Conservation (phyloP, 306 rosid genomes). For the Cicer cuneatum region DNA sequence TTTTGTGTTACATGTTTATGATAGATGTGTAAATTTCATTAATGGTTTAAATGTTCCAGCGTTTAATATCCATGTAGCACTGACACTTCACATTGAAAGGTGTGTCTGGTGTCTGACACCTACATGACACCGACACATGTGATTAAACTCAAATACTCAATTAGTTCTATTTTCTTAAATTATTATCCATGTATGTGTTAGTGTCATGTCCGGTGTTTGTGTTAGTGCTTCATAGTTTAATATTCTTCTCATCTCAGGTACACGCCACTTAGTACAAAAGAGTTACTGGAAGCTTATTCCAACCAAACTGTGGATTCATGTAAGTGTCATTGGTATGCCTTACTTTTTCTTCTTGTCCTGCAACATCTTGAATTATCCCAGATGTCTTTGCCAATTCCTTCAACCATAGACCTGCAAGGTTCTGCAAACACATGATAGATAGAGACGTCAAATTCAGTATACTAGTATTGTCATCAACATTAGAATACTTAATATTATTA, state of each 20-base stretch:
- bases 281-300: slow-evolving; percentile 74
- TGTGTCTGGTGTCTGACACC: too few relatives aligned
- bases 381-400: not conserved
- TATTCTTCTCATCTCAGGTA: slow-evolving; percentile 66
- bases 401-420: not conserved
- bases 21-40: slow-evolving; percentile 22
- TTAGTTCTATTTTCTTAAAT: too few relatives aligned
- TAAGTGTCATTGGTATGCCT: slow-evolving; percentile 51
- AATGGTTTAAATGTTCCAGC: slow-evolving; percentile 21
- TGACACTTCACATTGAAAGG: too few relatives aligned
- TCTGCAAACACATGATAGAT: slow-evolving; percentile 8
- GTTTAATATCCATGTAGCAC: slow-evolving; percentile 30
- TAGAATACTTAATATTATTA: not conserved
- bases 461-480: not conserved
- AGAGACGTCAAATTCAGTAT: slow-evolving; percentile 9
- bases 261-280: slow-evolving; percentile 79
- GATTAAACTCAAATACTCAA: too few relatives aligned
- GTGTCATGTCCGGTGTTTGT: too few relatives aligned
- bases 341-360: slow-evolving; percentile 15
- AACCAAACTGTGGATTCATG: slow-evolving; percentile 83
- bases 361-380: not conserved
- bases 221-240: not conserved
- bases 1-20: slow-evolving; percentile 6
- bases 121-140: too few relatives aligned
- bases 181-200: too few relatives aligned